Conservation (phyloP, 441 rosid genomes). For the Pelargonium cotyledonis region DNA sequence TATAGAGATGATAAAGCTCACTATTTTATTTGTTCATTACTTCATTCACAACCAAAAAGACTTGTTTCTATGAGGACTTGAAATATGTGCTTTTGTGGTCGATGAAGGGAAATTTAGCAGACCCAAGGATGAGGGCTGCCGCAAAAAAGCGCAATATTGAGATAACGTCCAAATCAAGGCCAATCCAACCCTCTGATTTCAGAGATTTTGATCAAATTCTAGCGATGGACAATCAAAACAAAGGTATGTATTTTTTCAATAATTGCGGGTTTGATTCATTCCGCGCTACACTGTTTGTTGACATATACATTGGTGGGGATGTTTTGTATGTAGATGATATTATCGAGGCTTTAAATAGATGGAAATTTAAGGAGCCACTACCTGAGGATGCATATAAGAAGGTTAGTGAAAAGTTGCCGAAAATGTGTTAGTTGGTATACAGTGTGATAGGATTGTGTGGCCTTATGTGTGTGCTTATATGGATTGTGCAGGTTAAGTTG, state of each 20-base stretch:
- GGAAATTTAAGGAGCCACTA: slow-evolving; percentile 63
- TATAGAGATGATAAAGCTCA: too few relatives aligned
- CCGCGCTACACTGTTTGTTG: too few relatives aligned
- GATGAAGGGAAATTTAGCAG: slow-evolving; percentile 75
- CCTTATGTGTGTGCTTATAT: neutral
- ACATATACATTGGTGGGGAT: too few relatives aligned
- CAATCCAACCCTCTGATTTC: slow-evolving; percentile 70
- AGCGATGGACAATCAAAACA: slow-evolving; percentile 82
- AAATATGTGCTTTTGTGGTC: slow-evolving; percentile 4
- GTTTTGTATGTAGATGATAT: slow-evolving; percentile 54
- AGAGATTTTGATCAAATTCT: slow-evolving; percentile 72
- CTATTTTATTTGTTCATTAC: neutral
- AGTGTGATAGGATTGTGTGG: neutral
- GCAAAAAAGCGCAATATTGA: slow-evolving; percentile 75
- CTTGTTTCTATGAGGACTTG: neutral
- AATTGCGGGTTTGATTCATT: slow-evolving; percentile 10
- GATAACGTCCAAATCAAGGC: slow-evolving; percentile 85
- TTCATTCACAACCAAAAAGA: neutral
- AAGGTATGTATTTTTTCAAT: slow-evolving; percentile 29
- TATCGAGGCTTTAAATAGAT: slow-evolving; percentile 56
- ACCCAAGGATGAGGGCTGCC: slow-evolving; percentile 86
- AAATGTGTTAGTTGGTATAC: neutral
- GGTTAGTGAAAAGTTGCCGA: slow-evolving; percentile 30
- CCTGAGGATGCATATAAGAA: slow-evolving; percentile 78
- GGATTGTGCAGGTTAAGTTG: slow-evolving; percentile 48